These are phyloP conservation scores for Nicotiana paniculata DNA, from an alignment of 257 asterid genomes.

Conservation along the genomic window DNA sequence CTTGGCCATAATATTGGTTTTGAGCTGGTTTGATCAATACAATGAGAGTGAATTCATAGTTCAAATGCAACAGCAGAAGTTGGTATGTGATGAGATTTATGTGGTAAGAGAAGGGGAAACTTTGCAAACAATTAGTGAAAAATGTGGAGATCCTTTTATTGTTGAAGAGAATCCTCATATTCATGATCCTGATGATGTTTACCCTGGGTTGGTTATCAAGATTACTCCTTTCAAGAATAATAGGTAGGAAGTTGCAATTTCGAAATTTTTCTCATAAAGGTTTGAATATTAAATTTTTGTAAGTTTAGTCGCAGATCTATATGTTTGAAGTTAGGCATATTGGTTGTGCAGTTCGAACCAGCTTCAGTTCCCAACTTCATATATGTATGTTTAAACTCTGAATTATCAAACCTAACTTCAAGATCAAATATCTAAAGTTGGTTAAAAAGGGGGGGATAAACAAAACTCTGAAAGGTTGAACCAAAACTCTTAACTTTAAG, in stretches of 20 bases:
- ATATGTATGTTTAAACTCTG: too few species aligned
- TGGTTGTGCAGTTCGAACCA: too few species aligned
- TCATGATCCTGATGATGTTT: constrained; percentile 84
- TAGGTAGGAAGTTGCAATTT: constrained; percentile 1
- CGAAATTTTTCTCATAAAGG: too few species aligned
- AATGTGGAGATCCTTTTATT: constrained; percentile 75
- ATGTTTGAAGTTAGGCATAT: too few species aligned
- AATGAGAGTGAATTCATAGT: constrained; percentile 21
- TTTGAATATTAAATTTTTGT: too few species aligned
- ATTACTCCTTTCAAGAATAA: constrained; percentile 43
- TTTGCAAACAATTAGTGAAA: constrained; percentile 62
- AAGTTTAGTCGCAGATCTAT: too few species aligned
- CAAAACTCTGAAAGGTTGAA: too few species aligned
- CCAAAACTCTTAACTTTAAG: too few species aligned
- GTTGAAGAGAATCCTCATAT: constrained; percentile 91
- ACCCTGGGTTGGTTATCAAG: constrained; percentile 76
- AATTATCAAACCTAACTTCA: too few species aligned
- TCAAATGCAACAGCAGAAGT: not conserved
- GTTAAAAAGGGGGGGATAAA: too few species aligned
- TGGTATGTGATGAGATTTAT: constrained; percentile 63
- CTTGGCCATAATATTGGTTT: constrained; percentile 29
- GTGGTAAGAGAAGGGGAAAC: constrained; percentile 82
- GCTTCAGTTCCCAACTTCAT: too few species aligned
- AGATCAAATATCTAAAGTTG: too few species aligned
- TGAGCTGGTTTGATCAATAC: constrained; percentile 29